These are phyloP conservation scores for Pharnaceum exiguum DNA, from an alignment of 148 eudicot genomes.

Conservation along the genomic window DNA sequence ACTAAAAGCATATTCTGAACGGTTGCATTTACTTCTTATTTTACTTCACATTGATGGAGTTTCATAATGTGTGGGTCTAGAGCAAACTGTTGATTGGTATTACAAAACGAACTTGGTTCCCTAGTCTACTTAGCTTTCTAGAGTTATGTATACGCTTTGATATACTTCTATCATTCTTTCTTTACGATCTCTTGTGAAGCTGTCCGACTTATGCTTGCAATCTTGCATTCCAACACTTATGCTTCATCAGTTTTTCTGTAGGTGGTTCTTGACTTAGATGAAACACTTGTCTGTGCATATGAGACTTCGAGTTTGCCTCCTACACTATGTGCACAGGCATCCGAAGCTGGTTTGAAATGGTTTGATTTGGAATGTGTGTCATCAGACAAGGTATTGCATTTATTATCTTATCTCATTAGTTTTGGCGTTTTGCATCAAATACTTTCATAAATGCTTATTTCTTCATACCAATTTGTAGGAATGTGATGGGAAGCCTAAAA, in stretches of 20 bases:
- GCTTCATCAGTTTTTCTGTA: conserved; percentile 22
- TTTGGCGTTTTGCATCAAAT: not conserved
- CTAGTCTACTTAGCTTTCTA: too few relatives aligned
- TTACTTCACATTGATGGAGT: too few relatives aligned
- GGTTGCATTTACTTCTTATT: too few relatives aligned
- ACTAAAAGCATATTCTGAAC: too few relatives aligned
- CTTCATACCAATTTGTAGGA: conserved; percentile 46
- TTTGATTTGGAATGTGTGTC: conserved; percentile 95
- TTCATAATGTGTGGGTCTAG: too few relatives aligned
- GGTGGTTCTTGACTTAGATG: conserved; percentile 99
- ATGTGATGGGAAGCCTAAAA: conserved; percentile 83
- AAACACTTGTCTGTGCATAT: conserved; percentile 92
- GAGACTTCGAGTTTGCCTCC: conserved; percentile 87
- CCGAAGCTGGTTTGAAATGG: conserved; percentile 87
- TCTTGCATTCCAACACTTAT: not conserved
- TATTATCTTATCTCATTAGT: not conserved
- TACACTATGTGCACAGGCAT: conserved; percentile 69
- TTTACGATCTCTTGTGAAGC: not conserved
- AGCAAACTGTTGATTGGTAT: too few relatives aligned
- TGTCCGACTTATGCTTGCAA: too few relatives aligned
- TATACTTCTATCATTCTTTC: not conserved
- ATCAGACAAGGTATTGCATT: conserved; percentile 69
- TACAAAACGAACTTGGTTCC: too few relatives aligned
- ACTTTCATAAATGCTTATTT: conserved; percentile 9
- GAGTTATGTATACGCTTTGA: too few relatives aligned